Evolutionary conservation across 2,329 filamentous ascomycete species (phyloP), one percentile per base, ranked within the genome.

Genomic region (Fusarium clavum): DNA sequence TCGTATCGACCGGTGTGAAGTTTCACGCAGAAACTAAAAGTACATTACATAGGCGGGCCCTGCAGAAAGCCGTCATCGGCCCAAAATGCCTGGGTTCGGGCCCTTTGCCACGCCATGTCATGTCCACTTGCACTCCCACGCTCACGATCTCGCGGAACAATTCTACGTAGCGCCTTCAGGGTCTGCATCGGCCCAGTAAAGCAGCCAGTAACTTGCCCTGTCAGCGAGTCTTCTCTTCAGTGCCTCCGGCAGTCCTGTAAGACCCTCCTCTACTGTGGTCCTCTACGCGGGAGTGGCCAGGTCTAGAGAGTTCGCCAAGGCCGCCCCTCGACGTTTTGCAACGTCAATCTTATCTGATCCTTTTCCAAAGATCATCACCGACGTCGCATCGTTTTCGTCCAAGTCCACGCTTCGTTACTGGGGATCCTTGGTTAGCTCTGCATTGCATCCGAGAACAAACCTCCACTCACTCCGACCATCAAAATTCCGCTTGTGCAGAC

Each of bases 351-450:
- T 73, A 73, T 73, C 71, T 73, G 71, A 73, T 73, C 69, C 34
- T 60, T 73, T 60, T 54, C 53, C 49, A 38, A 59, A 82, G 83
- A 86, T 86, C 83, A 84, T 71, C 82, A 64, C 72, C 69, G 69
- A 73, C 53, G 66, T 71, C 64, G 64, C 68, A 67, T 68, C 64
- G 68, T 63, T 44, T 64, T 61, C 52, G 51, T 51, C 64, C 29
- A 13, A 20, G 45, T 47, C 47, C 41, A 40, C 49, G 34, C 57
- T 59, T 56, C 46, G 40, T 51, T 38, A 52, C 58, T 69, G 40
- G 46, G 61, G 46, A 60, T 46, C 57, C 67, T 55, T 70, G 67
- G 34, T 53, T 58, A 68, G 67, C 43, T 58, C 48, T 56, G 24
- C 32, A 53, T 44, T 30, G 27, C 24, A 38, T 41, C 44, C 29